phyloP scores from a whole-genome alignment of 2,329 filamentous ascomycete genomes.

The Xylariaceae sp. region DNA sequence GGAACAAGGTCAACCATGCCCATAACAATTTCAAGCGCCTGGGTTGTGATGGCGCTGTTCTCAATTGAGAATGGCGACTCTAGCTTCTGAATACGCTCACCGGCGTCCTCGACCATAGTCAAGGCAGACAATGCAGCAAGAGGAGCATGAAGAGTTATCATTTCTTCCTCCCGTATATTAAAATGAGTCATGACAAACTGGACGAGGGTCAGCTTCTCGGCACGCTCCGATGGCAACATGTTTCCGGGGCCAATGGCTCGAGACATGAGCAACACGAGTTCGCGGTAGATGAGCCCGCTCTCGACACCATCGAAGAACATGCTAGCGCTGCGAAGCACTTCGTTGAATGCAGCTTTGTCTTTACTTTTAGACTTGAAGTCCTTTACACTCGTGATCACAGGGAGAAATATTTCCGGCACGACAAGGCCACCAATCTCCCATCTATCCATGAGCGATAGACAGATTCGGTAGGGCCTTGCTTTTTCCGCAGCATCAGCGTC shows the following conservation, averaged over 20 bases:
- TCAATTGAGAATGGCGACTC: slow-evolving; percentile 20
- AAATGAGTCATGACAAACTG: slow-evolving; percentile 82
- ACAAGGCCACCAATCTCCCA: slow-evolving; percentile 94
- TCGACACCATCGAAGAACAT: slow-evolving; percentile 98
- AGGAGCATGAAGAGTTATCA: slow-evolving; percentile 82
- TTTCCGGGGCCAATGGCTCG: slow-evolving; percentile 50
- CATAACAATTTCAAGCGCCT: slow-evolving; percentile 46
- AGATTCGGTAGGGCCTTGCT: slow-evolving; percentile 83
- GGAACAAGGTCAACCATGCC: slow-evolving; percentile 60
- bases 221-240: slow-evolving; percentile 42
- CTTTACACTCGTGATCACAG: slow-evolving; percentile 74
- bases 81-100: slow-evolving; percentile 31
- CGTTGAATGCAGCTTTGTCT: slow-evolving; percentile 67
- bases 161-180: slow-evolving; percentile 93
- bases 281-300: slow-evolving; percentile 85
- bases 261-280: slow-evolving; percentile 64
- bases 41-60: slow-evolving; percentile 19
- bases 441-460: slow-evolving; percentile 92
- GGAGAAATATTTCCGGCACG: slow-evolving; percentile 82
- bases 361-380: slow-evolving; percentile 62
- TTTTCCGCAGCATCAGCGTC: slow-evolving; percentile 56
- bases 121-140: slow-evolving; percentile 62
- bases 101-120: slow-evolving; percentile 54
- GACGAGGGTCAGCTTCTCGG: slow-evolving; percentile 65
- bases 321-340: slow-evolving; percentile 87